Evolutionary conservation across 148 eudicot genomes (phyloP).

Genomic region (Camellia sinensis): DNA sequence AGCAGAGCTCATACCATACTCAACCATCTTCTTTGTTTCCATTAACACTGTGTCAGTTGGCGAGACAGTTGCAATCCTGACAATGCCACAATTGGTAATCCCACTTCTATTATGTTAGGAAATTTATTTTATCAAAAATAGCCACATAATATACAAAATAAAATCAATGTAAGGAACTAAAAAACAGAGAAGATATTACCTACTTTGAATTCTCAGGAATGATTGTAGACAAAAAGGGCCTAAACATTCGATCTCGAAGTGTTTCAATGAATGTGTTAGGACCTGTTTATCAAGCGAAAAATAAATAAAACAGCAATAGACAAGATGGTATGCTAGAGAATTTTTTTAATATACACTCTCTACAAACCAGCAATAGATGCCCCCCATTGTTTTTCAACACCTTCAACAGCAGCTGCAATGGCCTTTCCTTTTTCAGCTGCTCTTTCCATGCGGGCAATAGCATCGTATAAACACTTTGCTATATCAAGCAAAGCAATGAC

Average conservation of each 20-base stretch:
- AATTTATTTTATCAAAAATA: background rate
- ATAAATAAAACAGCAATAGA: background rate
- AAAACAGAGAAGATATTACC: constrained; percentile 61
- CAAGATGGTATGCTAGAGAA: background rate
- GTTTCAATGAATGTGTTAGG: constrained; percentile 81
- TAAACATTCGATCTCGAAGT: constrained; percentile 76
- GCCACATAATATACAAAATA: background rate
- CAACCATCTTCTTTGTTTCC: constrained; percentile 86
- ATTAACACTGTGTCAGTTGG: constrained; percentile 78
- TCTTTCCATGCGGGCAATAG: constrained; percentile 94
- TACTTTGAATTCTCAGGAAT: constrained; percentile 95
- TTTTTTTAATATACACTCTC: constrained; percentile 4
- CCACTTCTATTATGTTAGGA: background rate
- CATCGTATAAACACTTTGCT: constrained; percentile 96
- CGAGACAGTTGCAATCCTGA: constrained; percentile 77
- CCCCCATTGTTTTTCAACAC: constrained; percentile 94
- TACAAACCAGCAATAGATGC: constrained; percentile 73
- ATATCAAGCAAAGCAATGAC: constrained; percentile 94
- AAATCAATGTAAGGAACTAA: background rate
- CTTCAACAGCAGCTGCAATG: constrained; percentile 93
- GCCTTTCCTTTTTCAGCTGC: constrained; percentile 98
- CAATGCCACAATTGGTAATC: constrained; percentile 5
- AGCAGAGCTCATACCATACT: constrained; percentile 62
- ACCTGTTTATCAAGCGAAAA: constrained; percentile 39
- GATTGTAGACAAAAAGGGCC: constrained; percentile 81